Evolutionary conservation across 805 yeast species (phyloP).

Genomic region (Zygosaccharomyces kombuchaensis): DNA sequence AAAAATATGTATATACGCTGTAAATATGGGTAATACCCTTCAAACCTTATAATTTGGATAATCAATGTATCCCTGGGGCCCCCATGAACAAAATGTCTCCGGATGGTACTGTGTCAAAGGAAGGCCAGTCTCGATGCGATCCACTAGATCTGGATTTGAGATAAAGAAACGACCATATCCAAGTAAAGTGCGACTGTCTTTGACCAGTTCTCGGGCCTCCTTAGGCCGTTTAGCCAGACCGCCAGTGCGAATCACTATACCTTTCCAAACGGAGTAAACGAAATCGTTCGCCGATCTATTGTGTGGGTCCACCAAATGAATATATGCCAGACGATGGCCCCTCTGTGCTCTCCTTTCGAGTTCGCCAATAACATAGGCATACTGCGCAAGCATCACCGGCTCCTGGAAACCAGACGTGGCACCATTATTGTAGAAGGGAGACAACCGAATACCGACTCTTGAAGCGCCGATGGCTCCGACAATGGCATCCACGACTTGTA

Average conservation of each 20-base stretch:
- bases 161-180: constrained; percentile 45
- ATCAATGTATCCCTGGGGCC: constrained; percentile 4
- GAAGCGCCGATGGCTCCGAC: constrained; percentile 49
- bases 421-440: constrained; percentile 43
- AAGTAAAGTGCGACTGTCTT: constrained; percentile 42
- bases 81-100: constrained; percentile 40
- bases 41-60: constrained; percentile 1
- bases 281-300: constrained; percentile 37
- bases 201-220: constrained; percentile 29
- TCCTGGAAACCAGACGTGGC: constrained; percentile 36
- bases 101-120: constrained; percentile 44
- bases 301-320: constrained; percentile 45
- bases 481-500: constrained; percentile 48
- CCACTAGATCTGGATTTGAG: constrained; percentile 51
- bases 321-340: constrained; percentile 39
- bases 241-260: constrained; percentile 42
- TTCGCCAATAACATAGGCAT: constrained; percentile 39
- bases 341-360: constrained; percentile 37
- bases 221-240: constrained; percentile 30
- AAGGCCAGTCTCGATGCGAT: constrained; percentile 37
- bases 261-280: constrained; percentile 43
- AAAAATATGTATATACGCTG: not conserved
- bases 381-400: constrained; percentile 38
- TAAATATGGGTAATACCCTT: constrained; percentile 3
- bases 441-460: constrained; percentile 43